phyloP scores from a whole-genome alignment of 2,329 filamentous ascomycete species.

The Xylaria sp. region DNA sequence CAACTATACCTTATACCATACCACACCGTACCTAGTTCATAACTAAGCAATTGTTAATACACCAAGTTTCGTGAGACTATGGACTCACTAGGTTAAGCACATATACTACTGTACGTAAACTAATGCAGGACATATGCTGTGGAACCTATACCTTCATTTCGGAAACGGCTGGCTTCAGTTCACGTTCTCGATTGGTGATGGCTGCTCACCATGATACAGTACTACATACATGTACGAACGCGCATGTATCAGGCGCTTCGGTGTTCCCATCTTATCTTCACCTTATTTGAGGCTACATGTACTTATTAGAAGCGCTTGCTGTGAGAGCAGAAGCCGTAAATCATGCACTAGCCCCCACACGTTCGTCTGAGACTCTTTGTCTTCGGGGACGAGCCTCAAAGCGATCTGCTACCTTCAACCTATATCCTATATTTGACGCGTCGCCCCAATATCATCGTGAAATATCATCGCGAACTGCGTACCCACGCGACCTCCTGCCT shows the following conservation, averaged over 20 bases:
- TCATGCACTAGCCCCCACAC: slow-evolving; percentile 1
- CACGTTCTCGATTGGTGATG: slow-evolving; percentile 11
- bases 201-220: slow-evolving; percentile 21
- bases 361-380: not conserved
- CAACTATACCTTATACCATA: too few species aligned
- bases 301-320: not conserved
- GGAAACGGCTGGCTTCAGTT: slow-evolving; percentile 26
- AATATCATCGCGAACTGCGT: not conserved
- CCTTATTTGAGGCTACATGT: slow-evolving; percentile 18
- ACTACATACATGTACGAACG: not conserved
- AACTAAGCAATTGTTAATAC: not conserved
- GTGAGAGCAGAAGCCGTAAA: slow-evolving; percentile 14
- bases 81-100: not conserved
- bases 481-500: not conserved
- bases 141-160: slow-evolving; percentile 35
- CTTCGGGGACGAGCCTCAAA: not conserved
- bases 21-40: not conserved
- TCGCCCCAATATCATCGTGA: not conserved
- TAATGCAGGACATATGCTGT: slow-evolving; percentile 33
- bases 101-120: too few species aligned
- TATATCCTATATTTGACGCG: not conserved
- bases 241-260: slow-evolving; percentile 18
- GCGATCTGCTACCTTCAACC: not conserved
- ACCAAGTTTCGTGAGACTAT: slow-evolving; percentile 11
- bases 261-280: slow-evolving; percentile 1